These are phyloP conservation scores for Alnus rubra DNA, from an alignment of 306 rosid genomes.

Conservation along the genomic window DNA sequence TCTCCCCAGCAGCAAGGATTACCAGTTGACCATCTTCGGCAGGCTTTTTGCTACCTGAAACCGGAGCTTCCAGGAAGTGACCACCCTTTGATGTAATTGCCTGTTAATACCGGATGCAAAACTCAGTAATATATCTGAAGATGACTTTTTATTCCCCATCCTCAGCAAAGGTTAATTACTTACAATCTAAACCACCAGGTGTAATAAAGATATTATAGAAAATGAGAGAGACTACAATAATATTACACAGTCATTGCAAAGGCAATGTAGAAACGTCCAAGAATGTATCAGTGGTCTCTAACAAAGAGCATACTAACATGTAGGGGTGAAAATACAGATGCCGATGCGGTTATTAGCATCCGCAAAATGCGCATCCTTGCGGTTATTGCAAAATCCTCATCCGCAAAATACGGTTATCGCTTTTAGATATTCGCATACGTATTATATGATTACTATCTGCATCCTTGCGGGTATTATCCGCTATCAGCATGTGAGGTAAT, in stretches of 20 bases:
- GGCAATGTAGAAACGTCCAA: background rate
- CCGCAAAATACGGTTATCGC: no score
- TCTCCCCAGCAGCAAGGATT: conserved; percentile 82
- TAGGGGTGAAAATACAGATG: no score
- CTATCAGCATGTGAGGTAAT: no score
- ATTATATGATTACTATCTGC: no score
- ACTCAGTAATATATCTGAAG: conserved; percentile 26
- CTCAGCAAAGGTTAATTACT: background rate
- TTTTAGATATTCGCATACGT: no score
- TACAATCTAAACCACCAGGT: conserved; percentile 10
- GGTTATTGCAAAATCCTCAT: no score
- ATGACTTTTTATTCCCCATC: conserved; percentile 3
- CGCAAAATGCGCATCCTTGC: no score
- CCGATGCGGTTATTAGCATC: no score
- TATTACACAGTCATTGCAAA: background rate
- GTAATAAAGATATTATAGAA: background rate
- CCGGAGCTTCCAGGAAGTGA: conserved; percentile 83
- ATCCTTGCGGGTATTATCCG: no score
- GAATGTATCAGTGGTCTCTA: background rate
- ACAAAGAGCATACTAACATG: background rate
- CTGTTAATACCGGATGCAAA: conserved; percentile 41
- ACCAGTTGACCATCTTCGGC: conserved; percentile 97
- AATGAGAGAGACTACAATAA: background rate
- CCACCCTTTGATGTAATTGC: conserved; percentile 66
- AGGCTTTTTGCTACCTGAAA: conserved; percentile 98